A percentile compares a stretch with the other conserved stretches of the same genome.
These are phyloP conservation scores for Ambrosia trifida DNA, from an alignment of 129 eudicot genomes.

Conservation along the genomic window DNA sequence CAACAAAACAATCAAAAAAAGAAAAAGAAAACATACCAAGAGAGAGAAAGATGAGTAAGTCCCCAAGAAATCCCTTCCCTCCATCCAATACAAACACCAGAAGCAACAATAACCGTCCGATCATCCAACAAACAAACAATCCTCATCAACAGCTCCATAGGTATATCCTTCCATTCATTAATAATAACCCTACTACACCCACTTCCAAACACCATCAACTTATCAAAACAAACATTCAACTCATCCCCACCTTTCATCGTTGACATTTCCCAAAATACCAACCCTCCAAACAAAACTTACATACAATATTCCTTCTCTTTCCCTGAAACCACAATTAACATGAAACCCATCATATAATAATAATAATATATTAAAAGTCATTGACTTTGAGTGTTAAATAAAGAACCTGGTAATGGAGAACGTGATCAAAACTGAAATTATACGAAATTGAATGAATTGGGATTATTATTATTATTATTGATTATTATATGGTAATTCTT, in stretches of 20 bases:
- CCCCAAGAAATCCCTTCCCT: constrained; percentile 88
- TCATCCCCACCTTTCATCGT: constrained; percentile 30
- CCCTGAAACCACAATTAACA: constrained; percentile 1
- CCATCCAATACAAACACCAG: constrained; percentile 96
- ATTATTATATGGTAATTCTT: too few relatives aligned
- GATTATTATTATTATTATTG: too few relatives aligned
- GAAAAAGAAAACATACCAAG: constrained; percentile 55
- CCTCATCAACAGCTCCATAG: constrained; percentile 81
- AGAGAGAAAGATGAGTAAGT: constrained; percentile 67
- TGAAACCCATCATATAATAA: not conserved
- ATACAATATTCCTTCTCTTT: not conserved
- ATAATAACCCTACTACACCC: constrained; percentile 37
- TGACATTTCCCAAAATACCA: not conserved
- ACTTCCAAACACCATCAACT: constrained; percentile 48
- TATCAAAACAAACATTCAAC: constrained; percentile 45
- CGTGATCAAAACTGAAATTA: too few relatives aligned
- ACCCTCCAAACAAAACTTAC: not conserved
- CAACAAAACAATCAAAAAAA: not conserved
- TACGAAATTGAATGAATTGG: too few relatives aligned
- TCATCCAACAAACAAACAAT: constrained; percentile 67
- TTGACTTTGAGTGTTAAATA: constrained; percentile 11
- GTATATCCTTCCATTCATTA: constrained; percentile 87
- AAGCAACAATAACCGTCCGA: constrained; percentile 72
- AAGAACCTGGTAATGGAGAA: not conserved
- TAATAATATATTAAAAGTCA: not conserved